These are phyloP conservation scores for Pueraria montana DNA, from an alignment of 306 rosid species.

Conservation along the genomic window DNA sequence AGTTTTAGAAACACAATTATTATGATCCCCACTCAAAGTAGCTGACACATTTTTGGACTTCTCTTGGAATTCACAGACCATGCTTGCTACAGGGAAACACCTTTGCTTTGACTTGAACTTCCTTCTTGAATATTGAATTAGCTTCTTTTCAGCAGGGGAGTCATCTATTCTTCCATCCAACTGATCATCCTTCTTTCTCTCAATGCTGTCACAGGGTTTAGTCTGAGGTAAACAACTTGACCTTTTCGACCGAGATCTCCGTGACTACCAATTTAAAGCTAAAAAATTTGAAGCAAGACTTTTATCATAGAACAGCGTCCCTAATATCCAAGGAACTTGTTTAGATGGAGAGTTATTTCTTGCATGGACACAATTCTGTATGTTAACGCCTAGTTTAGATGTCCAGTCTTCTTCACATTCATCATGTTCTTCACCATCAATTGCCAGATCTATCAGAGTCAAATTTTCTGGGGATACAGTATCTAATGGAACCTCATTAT, in stretches of 20 bases:
- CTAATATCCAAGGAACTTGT: slow-evolving; percentile 77
- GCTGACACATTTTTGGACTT: slow-evolving; percentile 45
- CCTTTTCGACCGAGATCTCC: slow-evolving; percentile 83
- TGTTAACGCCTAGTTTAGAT: slow-evolving; percentile 84
- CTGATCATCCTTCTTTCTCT: slow-evolving; percentile 62
- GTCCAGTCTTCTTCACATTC: slow-evolving; percentile 95
- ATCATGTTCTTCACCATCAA: slow-evolving; percentile 72
- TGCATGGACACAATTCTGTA: slow-evolving; percentile 75
- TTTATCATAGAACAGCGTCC: slow-evolving; percentile 67
- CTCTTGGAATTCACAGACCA: slow-evolving; percentile 42
- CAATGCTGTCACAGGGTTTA: slow-evolving; percentile 54
- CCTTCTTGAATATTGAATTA: slow-evolving; percentile 88
- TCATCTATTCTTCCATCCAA: slow-evolving; percentile 47
- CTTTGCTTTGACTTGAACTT: slow-evolving; percentile 68
- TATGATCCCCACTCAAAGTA: slow-evolving; percentile 46
- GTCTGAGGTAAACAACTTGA: slow-evolving; percentile 44
- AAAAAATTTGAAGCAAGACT: slow-evolving; percentile 51
- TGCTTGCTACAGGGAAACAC: slow-evolving; percentile 50
- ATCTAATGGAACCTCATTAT: slow-evolving; percentile 79
- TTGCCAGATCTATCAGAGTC: slow-evolving; percentile 86
- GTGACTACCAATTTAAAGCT: slow-evolving; percentile 73
- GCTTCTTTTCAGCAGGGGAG: slow-evolving; percentile 51
- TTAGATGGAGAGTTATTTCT: slow-evolving; percentile 75
- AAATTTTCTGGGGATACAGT: slow-evolving; percentile 81
- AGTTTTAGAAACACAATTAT: slow-evolving; percentile 49